Conservation (phyloP, 805 yeast genomes). For the Metschnikowia rubicola region DNA sequence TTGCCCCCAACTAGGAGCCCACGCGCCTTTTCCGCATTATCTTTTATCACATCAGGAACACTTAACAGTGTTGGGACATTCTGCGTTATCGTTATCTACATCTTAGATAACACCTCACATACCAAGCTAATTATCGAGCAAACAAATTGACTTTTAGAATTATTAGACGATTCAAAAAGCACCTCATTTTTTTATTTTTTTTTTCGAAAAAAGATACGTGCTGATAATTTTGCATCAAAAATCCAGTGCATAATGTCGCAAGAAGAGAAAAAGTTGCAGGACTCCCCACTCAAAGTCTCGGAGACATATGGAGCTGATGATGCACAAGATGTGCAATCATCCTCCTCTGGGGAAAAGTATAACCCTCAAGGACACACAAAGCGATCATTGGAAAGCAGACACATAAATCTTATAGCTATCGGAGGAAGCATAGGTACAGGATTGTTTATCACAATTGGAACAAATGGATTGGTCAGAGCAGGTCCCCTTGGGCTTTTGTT, state of each 20-base stretch:
- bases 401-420: slow-evolving; percentile 37
- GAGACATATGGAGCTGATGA: slow-evolving; percentile 11
- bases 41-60: not conserved
- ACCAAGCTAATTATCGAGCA: no score
- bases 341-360: slow-evolving; percentile 2
- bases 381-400: slow-evolving; percentile 25
- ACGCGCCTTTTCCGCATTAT: slow-evolving; percentile 4
- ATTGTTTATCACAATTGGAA: slow-evolving; percentile 35
- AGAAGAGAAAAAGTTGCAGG: slow-evolving; percentile 6
- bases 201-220: not conserved
- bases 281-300: slow-evolving; percentile 1
- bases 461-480: slow-evolving; percentile 28
- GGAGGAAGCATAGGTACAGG: slow-evolving; percentile 42
- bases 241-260: slow-evolving; percentile 1
- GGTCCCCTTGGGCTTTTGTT: slow-evolving; percentile 35
- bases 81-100: not conserved
- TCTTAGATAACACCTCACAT: no score
- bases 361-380: slow-evolving; percentile 11
- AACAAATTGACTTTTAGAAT: no score
- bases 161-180: not conserved
- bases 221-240: no score
- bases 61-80: slow-evolving; percentile 1
- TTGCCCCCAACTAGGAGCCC: not conserved
- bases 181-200: not conserved
- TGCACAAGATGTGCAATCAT: slow-evolving; percentile 8